Evolutionary conservation across 805 yeast species (phyloP).

Genomic region (Vanderwaltozyma polyspora): DNA sequence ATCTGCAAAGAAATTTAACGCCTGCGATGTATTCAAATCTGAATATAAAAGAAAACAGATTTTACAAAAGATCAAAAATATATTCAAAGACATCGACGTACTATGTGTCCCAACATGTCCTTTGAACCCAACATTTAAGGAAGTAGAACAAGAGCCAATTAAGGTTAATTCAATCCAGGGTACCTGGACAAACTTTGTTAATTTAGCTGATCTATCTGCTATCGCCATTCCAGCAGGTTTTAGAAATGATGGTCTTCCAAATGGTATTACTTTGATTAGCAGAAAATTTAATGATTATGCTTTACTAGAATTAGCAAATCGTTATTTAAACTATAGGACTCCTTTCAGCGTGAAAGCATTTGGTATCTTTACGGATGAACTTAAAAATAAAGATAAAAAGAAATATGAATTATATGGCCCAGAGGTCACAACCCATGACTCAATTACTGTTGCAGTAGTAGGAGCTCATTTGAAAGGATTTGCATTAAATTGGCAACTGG

Average conservation of each 20-base stretch:
- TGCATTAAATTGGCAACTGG: constrained; percentile 89
- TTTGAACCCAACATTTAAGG: constrained; percentile 70
- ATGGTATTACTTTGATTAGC: constrained; percentile 79
- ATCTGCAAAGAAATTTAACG: constrained; percentile 68
- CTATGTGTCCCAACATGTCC: constrained; percentile 91
- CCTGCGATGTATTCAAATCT: constrained; percentile 71
- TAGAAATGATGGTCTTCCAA: constrained; percentile 77
- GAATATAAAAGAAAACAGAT: constrained; percentile 83
- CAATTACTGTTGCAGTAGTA: constrained; percentile 77
- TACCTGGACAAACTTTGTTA: constrained; percentile 95
- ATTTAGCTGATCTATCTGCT: constrained; percentile 87
- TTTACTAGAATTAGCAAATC: constrained; percentile 67
- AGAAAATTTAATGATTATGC: constrained; percentile 82
- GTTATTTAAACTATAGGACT: constrained; percentile 44
- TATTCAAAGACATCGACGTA: constrained; percentile 56
- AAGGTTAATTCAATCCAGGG: constrained; percentile 84
- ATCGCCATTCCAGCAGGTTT: constrained; percentile 87
- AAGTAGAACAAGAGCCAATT: constrained; percentile 68
- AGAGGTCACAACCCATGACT: constrained; percentile 24
- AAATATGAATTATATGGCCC: constrained; percentile 16
- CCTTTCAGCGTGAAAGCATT: constrained; percentile 39
- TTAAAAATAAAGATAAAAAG: constrained; percentile 4
- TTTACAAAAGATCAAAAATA: constrained; percentile 47
- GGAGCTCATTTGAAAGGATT: constrained; percentile 90
- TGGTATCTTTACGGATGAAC: constrained; percentile 34